Evolutionary conservation across 441 rosid species (phyloP).

Genomic region (Erodium chrysanthum): DNA sequence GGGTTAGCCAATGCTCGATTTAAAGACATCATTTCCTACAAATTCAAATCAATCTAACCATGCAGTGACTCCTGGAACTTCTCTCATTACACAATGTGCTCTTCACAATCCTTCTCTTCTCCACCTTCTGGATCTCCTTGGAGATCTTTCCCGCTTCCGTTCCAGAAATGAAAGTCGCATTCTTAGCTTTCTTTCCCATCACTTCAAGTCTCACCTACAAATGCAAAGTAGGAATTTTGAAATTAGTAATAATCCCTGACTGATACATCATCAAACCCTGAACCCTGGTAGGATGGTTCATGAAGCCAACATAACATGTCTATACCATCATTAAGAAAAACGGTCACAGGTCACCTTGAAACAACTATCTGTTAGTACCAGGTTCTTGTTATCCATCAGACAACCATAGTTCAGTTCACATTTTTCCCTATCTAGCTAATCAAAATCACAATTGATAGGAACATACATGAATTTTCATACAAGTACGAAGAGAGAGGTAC

Average conservation of each 20-base stretch:
- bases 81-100: constrained; percentile 86
- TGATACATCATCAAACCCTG: not conserved
- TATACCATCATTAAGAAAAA: not conserved
- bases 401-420: too few species aligned
- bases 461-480: too few species aligned
- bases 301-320: not conserved
- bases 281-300: too few species aligned
- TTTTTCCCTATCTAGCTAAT: too few species aligned
- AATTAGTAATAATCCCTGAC: not conserved
- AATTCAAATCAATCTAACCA: constrained; percentile 36
- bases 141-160: constrained; percentile 79
- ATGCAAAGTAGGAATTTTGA: constrained; percentile 8
- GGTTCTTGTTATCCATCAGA: too few species aligned
- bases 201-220: constrained; percentile 82
- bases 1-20: not conserved
- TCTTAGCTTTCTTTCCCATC: constrained; percentile 92
- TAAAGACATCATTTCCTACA: not conserved
- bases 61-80: constrained; percentile 95
- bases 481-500: too few species aligned
- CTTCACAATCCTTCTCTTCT: constrained; percentile 83
- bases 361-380: not conserved
- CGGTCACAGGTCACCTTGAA: not conserved
- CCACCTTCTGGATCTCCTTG: constrained; percentile 85
- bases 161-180: constrained; percentile 76
- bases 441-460: too few species aligned